Conservation (phyloP, 495 filamentous ascomycete species). For the Hypoxylon fuscum region DNA sequence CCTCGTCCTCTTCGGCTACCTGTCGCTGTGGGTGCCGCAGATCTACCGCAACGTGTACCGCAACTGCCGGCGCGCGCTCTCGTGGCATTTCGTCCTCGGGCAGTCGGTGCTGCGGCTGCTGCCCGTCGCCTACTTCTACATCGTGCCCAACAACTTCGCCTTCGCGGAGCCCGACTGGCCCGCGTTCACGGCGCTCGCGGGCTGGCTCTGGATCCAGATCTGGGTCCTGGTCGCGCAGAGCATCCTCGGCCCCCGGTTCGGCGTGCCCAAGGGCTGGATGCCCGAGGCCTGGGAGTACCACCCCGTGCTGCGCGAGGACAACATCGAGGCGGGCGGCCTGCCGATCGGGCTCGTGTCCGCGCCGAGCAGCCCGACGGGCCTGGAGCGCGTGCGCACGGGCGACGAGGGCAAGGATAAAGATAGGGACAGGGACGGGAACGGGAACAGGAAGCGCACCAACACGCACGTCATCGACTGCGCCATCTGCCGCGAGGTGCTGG, state of each 20-base stretch:
- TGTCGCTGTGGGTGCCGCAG: conserved; percentile 92
- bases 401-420: conserved; percentile 39
- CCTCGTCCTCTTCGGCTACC: conserved; percentile 71
- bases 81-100: conserved; percentile 87
- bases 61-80: conserved; percentile 87
- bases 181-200: conserved; percentile 68
- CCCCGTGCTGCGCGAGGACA: conserved; percentile 85
- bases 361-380: conserved; percentile 45
- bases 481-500: conserved; percentile 90
- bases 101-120: conserved; percentile 78
- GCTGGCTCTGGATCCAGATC: conserved; percentile 94
- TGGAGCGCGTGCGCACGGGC: conserved; percentile 43
- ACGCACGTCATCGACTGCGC: conserved; percentile 77
- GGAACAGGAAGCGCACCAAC: conserved; percentile 49
- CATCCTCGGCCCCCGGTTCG: conserved; percentile 83
- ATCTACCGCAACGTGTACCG: conserved; percentile 89
- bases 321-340: conserved; percentile 77
- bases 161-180: conserved; percentile 75
- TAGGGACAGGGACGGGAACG: too few relatives aligned
- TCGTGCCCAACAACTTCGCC: conserved; percentile 75
- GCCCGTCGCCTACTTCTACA: conserved; percentile 85
- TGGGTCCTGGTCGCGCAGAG: conserved; percentile 80
- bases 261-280: conserved; percentile 71
- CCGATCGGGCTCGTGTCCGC: conserved; percentile 72
- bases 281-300: conserved; percentile 94